phyloP scores from a whole-genome alignment of 2,329 filamentous ascomycete genomes.

The Gaeumannomyces tritici region DNA sequence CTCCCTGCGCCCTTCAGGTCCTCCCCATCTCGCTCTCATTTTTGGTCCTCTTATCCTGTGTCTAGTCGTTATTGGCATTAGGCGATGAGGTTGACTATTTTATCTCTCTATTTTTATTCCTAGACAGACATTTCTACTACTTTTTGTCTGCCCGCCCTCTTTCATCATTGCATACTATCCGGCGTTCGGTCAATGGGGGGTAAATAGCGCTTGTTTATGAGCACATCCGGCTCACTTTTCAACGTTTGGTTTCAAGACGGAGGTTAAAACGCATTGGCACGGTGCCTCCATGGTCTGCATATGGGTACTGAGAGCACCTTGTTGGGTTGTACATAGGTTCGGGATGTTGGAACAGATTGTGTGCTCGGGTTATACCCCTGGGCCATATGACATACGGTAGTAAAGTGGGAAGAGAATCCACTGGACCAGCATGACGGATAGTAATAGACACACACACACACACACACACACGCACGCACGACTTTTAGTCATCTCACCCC shows the following conservation, averaged over 20 bases:
- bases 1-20: constrained; percentile 13
- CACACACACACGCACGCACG: too few species aligned
- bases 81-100: constrained; percentile 13
- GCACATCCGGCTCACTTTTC: not conserved
- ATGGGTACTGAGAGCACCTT: not conserved
- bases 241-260: not conserved
- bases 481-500: too few species aligned
- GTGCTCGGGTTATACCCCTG: not conserved
- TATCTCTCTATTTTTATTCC: not conserved
- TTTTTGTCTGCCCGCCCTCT: constrained; percentile 14
- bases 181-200: not conserved
- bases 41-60: constrained; percentile 36
- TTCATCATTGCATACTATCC: not conserved
- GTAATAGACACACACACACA: not conserved
- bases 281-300: not conserved
- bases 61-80: constrained; percentile 16
- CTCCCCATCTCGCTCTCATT: constrained; percentile 35
- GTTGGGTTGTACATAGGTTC: not conserved
- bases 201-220: not conserved
- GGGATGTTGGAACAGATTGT: not conserved
- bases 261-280: not conserved
- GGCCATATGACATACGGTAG: not conserved
- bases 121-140: not conserved
- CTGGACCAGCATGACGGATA: not conserved
- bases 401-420: not conserved